Evolutionary conservation across 2,329 filamentous ascomycete species (phyloP).

Genomic region (Leptographium wingfieldii): DNA sequence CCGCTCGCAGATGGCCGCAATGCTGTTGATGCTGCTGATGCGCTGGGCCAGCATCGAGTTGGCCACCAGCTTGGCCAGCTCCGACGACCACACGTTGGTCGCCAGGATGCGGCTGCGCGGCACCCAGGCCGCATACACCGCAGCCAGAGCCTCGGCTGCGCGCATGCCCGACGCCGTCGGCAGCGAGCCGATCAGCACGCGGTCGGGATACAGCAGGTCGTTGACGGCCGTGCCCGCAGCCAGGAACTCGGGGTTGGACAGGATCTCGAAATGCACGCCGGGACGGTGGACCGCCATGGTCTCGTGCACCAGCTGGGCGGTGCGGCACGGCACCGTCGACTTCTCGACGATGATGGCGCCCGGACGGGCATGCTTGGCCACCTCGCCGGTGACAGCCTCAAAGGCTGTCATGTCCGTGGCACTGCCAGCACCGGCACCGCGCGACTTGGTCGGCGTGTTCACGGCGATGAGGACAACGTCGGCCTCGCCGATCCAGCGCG

Average conservation of each 20-base stretch:
- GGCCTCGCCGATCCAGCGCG: constrained; percentile 48
- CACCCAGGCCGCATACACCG: constrained; percentile 62
- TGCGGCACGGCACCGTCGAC: constrained; percentile 66
- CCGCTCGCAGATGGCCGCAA: constrained; percentile 68
- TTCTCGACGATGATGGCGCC: constrained; percentile 72
- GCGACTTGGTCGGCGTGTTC: constrained; percentile 66
- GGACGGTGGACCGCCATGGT: constrained; percentile 50
- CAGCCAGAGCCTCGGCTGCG: constrained; percentile 51
- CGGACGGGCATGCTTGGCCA: constrained; percentile 52
- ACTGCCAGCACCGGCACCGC: constrained; percentile 54
- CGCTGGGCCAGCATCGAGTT: constrained; percentile 73
- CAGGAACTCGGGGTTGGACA: constrained; percentile 73
- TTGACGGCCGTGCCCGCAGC: constrained; percentile 64
- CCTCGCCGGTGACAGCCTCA: constrained; percentile 54
- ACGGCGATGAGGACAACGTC: constrained; percentile 66
- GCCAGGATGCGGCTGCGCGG: constrained; percentile 53
- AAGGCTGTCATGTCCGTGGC: constrained; percentile 63
- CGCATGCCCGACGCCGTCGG: constrained; percentile 44
- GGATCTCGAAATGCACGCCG: constrained; percentile 56
- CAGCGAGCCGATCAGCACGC: constrained; percentile 61
- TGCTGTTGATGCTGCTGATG: constrained; percentile 69
- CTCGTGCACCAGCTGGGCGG: constrained; percentile 55
- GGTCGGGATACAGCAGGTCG: constrained; percentile 58
- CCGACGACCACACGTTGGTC: constrained; percentile 65
- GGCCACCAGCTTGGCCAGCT: constrained; percentile 65